phyloP scores from a whole-genome alignment of 2,329 filamentous ascomycete genomes.

The Microcyclosporella mali region DNA sequence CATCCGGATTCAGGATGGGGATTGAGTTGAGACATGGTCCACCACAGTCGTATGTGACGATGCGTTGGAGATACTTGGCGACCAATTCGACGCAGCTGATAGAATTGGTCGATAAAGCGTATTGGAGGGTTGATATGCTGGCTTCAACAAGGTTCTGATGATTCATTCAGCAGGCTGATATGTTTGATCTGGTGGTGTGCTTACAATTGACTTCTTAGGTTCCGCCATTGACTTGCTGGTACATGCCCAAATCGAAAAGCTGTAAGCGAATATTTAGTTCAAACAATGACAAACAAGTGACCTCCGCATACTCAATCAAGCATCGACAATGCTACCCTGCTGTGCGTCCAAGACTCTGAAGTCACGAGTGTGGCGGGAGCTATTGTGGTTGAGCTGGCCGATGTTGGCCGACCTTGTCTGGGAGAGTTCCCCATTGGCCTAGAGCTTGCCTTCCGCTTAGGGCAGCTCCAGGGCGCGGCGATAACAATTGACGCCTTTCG shows the following conservation, averaged over 20 bases:
- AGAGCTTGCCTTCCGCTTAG: not conserved
- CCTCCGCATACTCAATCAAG: too few relatives aligned
- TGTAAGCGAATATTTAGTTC: not conserved
- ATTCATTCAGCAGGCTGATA: not conserved
- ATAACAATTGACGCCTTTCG: not conserved
- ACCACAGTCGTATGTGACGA: constrained; percentile 43
- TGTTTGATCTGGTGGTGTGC: constrained; percentile 4
- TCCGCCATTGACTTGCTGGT: not conserved
- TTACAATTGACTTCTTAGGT: constrained; percentile 10
- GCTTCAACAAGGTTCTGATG: constrained; percentile 42
- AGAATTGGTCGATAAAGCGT: constrained; percentile 37
- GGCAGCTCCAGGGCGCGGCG: not conserved
- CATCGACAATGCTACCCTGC: too few relatives aligned
- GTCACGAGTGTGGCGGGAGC: too few relatives aligned
- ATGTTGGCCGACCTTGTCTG: not conserved
- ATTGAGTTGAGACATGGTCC: constrained; percentile 42
- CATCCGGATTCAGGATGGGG: constrained; percentile 42
- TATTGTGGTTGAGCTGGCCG: too few relatives aligned
- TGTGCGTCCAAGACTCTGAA: too few relatives aligned
- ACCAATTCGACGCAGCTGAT: constrained; percentile 44
- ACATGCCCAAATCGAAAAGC: not conserved
- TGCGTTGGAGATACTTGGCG: constrained; percentile 43
- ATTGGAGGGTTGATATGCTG: constrained; percentile 40
- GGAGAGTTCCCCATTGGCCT: constrained; percentile 1
- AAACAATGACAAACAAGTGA: too few relatives aligned